Evolutionary conservation across 257 asterid genomes (phyloP).

Genomic region (Primulina tabacum): DNA sequence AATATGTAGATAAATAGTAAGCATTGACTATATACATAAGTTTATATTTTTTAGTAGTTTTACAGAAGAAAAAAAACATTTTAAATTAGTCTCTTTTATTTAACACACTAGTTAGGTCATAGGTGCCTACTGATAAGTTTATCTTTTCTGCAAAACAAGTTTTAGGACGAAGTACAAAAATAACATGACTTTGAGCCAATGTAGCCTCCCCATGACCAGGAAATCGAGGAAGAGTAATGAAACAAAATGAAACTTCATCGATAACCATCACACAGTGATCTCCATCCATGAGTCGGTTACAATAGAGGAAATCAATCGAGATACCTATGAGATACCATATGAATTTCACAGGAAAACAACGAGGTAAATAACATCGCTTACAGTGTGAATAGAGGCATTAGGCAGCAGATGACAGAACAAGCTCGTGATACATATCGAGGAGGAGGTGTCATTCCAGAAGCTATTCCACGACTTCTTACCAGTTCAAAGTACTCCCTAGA

Average conservation of each 20-base stretch:
- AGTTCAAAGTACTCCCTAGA: constrained; percentile 93
- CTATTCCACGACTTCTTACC: constrained; percentile 91
- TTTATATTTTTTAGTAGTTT: too few species aligned
- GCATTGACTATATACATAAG: not conserved
- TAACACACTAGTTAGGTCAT: not conserved
- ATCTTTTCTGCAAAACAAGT: not conserved
- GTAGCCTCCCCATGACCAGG: not conserved
- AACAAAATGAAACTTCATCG: not conserved
- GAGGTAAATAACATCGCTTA: constrained; percentile 46
- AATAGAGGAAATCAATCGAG: constrained; percentile 9
- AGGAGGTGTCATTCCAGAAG: constrained; percentile 97
- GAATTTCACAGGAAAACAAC: constrained; percentile 16
- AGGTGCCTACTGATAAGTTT: not conserved
- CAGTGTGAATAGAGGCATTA: constrained; percentile 90
- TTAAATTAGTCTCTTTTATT: not conserved
- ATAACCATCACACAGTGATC: not conserved
- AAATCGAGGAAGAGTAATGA: not conserved
- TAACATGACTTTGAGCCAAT: not conserved
- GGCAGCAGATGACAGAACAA: constrained; percentile 72
- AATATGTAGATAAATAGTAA: not conserved
- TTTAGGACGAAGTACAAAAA: not conserved
- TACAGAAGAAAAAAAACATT: too few species aligned
- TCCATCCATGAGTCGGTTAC: constrained; percentile 7
- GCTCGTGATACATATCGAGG: constrained; percentile 88
- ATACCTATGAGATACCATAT: constrained; percentile 21